Percentiles rank a stretch among this genome's conserved stretches.
Conservation (phyloP, 257 asterid genomes). For the Echium plantagineum region DNA sequence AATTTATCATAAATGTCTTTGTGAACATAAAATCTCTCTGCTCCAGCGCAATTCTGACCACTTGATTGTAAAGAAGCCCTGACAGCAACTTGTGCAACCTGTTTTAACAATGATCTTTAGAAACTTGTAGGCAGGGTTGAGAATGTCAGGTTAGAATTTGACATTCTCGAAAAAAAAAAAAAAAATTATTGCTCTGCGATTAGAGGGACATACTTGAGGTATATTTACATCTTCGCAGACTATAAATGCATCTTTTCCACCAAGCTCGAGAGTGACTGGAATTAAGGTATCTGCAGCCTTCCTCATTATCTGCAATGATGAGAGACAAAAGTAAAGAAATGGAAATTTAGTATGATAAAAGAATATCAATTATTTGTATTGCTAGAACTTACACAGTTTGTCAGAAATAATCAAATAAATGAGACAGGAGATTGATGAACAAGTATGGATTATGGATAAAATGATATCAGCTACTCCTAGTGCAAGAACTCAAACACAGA, state of each 20-base stretch:
- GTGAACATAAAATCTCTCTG: conserved; percentile 96
- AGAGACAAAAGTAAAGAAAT: not conserved
- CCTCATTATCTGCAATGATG: conserved; percentile 70
- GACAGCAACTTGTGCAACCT: conserved; percentile 98
- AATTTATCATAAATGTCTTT: conserved; percentile 64
- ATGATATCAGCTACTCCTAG: too few species aligned
- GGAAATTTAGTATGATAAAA: conserved; percentile 1
- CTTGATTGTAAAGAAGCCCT: conserved; percentile 95
- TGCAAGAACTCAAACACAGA: too few species aligned
- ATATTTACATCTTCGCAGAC: conserved; percentile 93
- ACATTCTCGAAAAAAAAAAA: conserved; percentile 11
- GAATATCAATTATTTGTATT: not conserved
- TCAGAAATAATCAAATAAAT: not conserved
- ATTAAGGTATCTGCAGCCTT: conserved; percentile 75
- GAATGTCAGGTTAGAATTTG: not conserved
- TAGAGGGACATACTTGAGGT: conserved; percentile 53
- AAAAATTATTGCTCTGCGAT: conserved; percentile 6
- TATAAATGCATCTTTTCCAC: conserved; percentile 96
- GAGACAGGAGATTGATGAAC: not conserved
- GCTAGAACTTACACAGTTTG: not conserved
- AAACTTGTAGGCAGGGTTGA: not conserved
- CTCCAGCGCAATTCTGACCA: conserved; percentile 98
- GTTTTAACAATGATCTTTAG: conserved; percentile 13
- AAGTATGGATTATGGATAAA: too few species aligned
- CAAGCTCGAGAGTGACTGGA: conserved; percentile 97